Conservation (phyloP, 2,329 filamentous ascomycete genomes). For the Neophaeococcomyces aloes region DNA sequence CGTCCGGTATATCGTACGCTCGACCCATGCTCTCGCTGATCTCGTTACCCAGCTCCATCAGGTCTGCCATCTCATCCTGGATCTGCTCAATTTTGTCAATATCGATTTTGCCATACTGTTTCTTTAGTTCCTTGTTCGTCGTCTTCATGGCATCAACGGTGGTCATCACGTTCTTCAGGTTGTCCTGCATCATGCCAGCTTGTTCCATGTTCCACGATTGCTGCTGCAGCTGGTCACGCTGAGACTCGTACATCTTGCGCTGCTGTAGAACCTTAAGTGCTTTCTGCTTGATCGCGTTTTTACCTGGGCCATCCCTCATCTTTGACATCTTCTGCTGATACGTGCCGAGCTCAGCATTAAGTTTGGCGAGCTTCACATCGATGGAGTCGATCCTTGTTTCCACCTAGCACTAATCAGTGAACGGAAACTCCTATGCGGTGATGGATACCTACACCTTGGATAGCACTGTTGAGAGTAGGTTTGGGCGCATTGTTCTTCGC, state of each 20-base stretch:
- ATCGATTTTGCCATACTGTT: slow-evolving; percentile 95
- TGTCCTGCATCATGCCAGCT: slow-evolving; percentile 96
- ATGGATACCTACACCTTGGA: slow-evolving; percentile 54
- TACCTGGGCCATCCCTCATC: slow-evolving; percentile 93
- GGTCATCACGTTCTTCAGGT: slow-evolving; percentile 96
- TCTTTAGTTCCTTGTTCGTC: slow-evolving; percentile 81
- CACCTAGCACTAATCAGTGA: slow-evolving; percentile 39
- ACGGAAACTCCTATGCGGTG: slow-evolving; percentile 14
- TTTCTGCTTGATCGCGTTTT: slow-evolving; percentile 84
- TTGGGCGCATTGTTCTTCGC: slow-evolving; percentile 78
- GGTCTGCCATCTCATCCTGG: slow-evolving; percentile 97
- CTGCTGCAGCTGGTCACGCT: slow-evolving; percentile 84
- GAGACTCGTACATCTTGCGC: slow-evolving; percentile 84
- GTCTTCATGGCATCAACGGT: slow-evolving; percentile 97
- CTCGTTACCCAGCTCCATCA: slow-evolving; percentile 96
- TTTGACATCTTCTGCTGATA: slow-evolving; percentile 81
- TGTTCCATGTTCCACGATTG: slow-evolving; percentile 99
- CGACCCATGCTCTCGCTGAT: slow-evolving; percentile 90
- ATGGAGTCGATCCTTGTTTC: slow-evolving; percentile 74
- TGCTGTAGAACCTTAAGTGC: slow-evolving; percentile 88
- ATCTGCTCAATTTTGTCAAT: slow-evolving; percentile 94
- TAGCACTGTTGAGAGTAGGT: slow-evolving; percentile 73
- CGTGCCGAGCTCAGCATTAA: slow-evolving; percentile 78
- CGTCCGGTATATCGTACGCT: slow-evolving; percentile 90
- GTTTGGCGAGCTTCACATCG: slow-evolving; percentile 86